phyloP scores from a whole-genome alignment of 2,329 filamentous ascomycete species.

The Septoria petroselini region DNA sequence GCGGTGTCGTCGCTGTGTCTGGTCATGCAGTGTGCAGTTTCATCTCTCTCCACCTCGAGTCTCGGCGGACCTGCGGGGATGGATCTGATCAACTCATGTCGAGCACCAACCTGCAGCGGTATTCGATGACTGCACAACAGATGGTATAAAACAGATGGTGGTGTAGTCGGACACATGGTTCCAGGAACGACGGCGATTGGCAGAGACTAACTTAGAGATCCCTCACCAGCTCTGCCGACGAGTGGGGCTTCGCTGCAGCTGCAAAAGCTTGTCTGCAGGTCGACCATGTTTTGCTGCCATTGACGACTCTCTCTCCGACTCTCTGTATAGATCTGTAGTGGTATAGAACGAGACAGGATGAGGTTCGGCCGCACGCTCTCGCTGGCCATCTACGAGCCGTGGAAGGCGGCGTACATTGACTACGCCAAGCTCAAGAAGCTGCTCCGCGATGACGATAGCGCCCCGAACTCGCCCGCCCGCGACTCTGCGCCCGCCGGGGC shows the following conservation, averaged over 20 bases:
- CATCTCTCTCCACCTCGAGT: no score
- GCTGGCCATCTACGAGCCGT: conserved; percentile 75
- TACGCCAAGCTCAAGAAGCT: conserved; percentile 90
- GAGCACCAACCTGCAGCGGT: no score
- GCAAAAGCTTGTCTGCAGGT: no score
- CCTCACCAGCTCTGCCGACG: not conserved
- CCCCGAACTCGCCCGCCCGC: conserved; percentile 45
- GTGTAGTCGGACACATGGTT: not conserved
- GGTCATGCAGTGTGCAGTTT: no score
- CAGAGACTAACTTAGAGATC: no score
- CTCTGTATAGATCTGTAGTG: not conserved
- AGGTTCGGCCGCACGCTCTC: conserved; percentile 88
- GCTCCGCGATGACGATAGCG: conserved; percentile 65
- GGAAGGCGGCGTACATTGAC: conserved; percentile 93
- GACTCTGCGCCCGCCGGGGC: conserved; percentile 53
- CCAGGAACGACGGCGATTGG: not conserved
- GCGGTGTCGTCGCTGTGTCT: no score
- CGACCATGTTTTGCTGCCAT: no score
- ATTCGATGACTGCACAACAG: no score
- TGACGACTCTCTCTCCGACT: not conserved
- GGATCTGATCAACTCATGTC: no score
- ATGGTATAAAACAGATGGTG: no score
- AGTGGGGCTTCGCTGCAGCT: no score
- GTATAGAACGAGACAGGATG: conserved; percentile 55
- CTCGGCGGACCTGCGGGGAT: no score